Evolutionary conservation across 306 rosid genomes (phyloP).

Genomic region (Delonix regia): DNA sequence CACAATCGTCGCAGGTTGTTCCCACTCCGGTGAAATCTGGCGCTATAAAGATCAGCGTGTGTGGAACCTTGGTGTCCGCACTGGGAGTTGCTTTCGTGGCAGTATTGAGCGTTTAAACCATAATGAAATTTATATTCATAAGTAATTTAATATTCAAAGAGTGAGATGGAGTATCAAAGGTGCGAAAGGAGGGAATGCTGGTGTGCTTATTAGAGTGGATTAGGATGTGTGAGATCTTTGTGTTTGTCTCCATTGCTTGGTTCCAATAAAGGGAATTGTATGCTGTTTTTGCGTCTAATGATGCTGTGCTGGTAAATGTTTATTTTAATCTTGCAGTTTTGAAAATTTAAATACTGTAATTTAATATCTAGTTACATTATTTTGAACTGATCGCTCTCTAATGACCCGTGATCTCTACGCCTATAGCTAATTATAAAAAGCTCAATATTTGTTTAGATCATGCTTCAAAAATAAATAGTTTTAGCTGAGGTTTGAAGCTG

Average conservation of each 20-base stretch:
- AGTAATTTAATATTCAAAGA: not conserved
- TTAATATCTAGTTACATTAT: not conserved
- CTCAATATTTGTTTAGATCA: not conserved
- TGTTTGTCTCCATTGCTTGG: not conserved
- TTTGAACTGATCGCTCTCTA: too few species aligned
- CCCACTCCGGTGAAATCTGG: constrained; percentile 32
- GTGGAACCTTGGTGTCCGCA: constrained; percentile 24
- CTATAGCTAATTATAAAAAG: not conserved
- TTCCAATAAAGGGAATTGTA: not conserved
- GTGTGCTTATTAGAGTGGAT: not conserved
- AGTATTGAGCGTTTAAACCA: not conserved
- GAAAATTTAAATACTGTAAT: not conserved
- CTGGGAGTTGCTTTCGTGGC: constrained; percentile 36
- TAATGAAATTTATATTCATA: not conserved
- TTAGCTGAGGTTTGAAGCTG: not conserved
- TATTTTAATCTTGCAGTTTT: not conserved
- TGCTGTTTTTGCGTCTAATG: not conserved
- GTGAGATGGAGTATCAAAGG: not conserved
- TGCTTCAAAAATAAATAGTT: not conserved
- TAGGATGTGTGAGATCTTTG: not conserved
- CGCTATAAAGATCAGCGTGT: not conserved
- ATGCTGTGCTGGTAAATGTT: not conserved
- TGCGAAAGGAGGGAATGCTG: not conserved
- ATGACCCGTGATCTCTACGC: not conserved
- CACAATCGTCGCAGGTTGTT: constrained; percentile 46